Conservation (phyloP, 805 yeast species). For the Metschnikowia gruessii region DNA sequence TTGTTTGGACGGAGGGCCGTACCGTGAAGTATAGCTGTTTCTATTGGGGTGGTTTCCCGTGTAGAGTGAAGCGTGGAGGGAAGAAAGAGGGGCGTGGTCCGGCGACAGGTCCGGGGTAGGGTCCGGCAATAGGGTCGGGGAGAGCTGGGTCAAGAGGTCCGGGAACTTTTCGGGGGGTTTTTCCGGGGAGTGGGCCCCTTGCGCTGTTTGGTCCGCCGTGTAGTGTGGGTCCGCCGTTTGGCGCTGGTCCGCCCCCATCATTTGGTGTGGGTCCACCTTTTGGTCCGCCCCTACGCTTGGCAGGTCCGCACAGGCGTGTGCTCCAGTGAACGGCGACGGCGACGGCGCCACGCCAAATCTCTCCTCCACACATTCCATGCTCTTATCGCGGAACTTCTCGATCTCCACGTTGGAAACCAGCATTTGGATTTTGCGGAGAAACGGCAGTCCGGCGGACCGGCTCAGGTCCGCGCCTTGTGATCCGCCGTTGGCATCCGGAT, state of each 20-base stretch:
- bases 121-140: background rate
- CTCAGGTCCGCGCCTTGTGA: background rate
- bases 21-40: no score
- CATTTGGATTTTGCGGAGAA: slow-evolving; percentile 28
- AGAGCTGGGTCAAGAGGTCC: background rate
- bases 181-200: no score
- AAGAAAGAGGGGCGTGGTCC: no score
- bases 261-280: no score
- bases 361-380: slow-evolving; percentile 4
- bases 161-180: background rate
- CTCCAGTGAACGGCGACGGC: background rate
- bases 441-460: slow-evolving; percentile 24
- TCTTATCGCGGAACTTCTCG: slow-evolving; percentile 7
- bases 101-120: background rate
- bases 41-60: no score
- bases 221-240: no score
- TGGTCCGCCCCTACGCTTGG: no score
- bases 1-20: no score
- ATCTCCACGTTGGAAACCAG: slow-evolving; percentile 13
- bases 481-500: slow-evolving; percentile 5
- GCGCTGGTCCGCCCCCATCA: no score
- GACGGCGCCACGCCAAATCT: background rate
- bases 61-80: no score
- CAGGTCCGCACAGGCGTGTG: no score
- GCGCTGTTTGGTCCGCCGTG: no score